Percentiles rank a stretch among this genome's conserved stretches.
phyloP scores from a whole-genome alignment of 2,329 filamentous ascomycete species.

The Xylariaceae sp. region DNA sequence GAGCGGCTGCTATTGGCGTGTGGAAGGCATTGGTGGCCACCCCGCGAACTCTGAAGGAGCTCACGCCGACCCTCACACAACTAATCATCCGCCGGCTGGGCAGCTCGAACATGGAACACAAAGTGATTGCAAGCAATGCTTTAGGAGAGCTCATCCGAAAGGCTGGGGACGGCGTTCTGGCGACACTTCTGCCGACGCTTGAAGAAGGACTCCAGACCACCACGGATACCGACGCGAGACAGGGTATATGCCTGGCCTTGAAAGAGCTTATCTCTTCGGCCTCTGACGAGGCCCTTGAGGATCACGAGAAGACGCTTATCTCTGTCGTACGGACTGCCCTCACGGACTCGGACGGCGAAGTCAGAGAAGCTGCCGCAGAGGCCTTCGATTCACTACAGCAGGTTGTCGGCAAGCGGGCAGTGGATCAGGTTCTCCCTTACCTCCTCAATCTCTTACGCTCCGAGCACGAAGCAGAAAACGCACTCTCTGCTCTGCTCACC shows the following conservation, averaged over 20 bases:
- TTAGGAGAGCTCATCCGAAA: conserved; percentile 95
- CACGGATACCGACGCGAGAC: conserved; percentile 85
- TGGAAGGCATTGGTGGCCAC: conserved; percentile 97
- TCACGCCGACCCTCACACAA: conserved; percentile 89
- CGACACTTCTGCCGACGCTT: conserved; percentile 80
- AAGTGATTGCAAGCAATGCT: conserved; percentile 95
- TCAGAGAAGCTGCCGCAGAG: conserved; percentile 91
- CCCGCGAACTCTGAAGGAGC: conserved; percentile 85
- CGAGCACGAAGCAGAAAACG: conserved; percentile 83
- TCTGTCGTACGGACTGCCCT: conserved; percentile 89
- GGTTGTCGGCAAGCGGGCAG: conserved; percentile 85
- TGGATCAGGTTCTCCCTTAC: conserved; percentile 91
- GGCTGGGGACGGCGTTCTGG: conserved; percentile 86
- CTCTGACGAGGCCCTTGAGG: conserved; percentile 79
- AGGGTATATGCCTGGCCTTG: conserved; percentile 94
- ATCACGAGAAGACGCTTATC: conserved; percentile 91
- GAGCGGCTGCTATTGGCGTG: conserved; percentile 80
- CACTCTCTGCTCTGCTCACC: conserved; percentile 84
- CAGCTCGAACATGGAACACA: conserved; percentile 96
- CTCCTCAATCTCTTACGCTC: conserved; percentile 83
- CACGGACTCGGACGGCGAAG: conserved; percentile 81
- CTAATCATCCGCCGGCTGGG: conserved; percentile 89
- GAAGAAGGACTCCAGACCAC: conserved; percentile 85
- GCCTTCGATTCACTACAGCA: conserved; percentile 94
- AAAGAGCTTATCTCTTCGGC: conserved; percentile 89